Percentiles rank a stretch among this genome's conserved stretches.
phyloP scores from a whole-genome alignment of 2,329 filamentous ascomycete genomes.

The Talaromyces sp. region DNA sequence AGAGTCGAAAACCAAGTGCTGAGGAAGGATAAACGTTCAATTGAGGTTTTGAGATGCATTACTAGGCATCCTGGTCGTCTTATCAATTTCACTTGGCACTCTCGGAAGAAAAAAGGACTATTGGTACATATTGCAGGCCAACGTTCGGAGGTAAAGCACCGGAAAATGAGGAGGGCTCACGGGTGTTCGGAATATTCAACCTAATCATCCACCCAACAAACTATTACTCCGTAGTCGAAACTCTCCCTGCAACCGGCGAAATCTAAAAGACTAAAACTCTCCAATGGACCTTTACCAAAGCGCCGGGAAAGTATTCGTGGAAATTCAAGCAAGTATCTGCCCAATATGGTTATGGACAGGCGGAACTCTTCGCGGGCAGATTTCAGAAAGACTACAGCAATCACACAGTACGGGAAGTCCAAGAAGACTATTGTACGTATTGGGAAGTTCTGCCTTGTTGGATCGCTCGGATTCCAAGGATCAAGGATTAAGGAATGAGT shows the following conservation, averaged over 20 bases:
- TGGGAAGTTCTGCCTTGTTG: conserved; percentile 3
- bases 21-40: background rate
- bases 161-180: background rate
- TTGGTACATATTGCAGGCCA: background rate
- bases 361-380: background rate
- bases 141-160: background rate
- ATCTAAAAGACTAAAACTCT: background rate
- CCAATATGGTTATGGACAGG: background rate
- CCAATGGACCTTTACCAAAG: conserved; percentile 2
- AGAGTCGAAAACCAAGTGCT: background rate
- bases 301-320: background rate
- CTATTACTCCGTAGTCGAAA: conserved; percentile 11
- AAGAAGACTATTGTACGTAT: background rate
- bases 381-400: background rate
- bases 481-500: conserved; percentile 7
- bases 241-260: background rate
- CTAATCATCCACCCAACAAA: background rate
- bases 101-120: background rate
- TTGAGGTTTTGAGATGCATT: background rate
- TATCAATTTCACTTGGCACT: background rate
- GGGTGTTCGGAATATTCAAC: conserved; percentile 7
- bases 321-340: background rate
- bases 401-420: background rate
- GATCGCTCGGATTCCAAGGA: conserved; percentile 8
- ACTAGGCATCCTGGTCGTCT: background rate